Evolutionary conservation across 2,329 filamentous ascomycete genomes (phyloP), one percentile per base, ranked within the genome.

Genomic region (Penicillium paneum): DNA sequence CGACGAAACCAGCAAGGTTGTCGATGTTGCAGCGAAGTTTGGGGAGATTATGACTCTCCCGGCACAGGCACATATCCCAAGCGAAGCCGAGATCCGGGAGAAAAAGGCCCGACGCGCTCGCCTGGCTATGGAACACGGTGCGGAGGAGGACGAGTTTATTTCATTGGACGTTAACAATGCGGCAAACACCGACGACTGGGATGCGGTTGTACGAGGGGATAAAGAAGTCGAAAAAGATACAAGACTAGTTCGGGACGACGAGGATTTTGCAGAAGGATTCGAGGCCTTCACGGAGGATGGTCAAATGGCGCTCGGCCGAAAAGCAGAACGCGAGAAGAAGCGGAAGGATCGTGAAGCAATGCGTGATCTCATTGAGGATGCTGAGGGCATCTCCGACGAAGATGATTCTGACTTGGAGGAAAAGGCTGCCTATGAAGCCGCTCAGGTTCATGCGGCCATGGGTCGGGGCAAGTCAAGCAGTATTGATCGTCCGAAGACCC

Each of bases 251-350:
- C 83, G 81, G 39, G 91, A 97, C 32, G 93, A 97, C 64, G 93
- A 97, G 69, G 91, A 97, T 66, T 82, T 97, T 0, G 90, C 89
- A 35, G 94, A 97, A 74, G 92, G 91, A 0, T 97, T 96, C 64
- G 93, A 97, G 56, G 88, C 93, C 51, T 96, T 90, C 64, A 90
- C 94, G 8, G 89, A 94, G 38, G 90, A 96, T 67, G 91, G 89
- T 8, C 84, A 84, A 8, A 83, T 97, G 10, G 83, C 89, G 1
- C 79, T 97, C 0, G 90, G 91, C 32, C 85, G 82, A 58, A 89
- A 88, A 57, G 91, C 91, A 0, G 90, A 94, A 72, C 84, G 83
- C 19, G 89, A 91, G 62, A 87, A 81, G 42, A 72, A 82, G 45
- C 80, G 79, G 49, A 82, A 81, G 41, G 83, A 89, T 29, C 84